Percentiles rank a stretch among this genome's conserved stretches.
Evolutionary conservation across 495 filamentous ascomycete genomes (phyloP).

Genomic region (Halenospora varia): DNA sequence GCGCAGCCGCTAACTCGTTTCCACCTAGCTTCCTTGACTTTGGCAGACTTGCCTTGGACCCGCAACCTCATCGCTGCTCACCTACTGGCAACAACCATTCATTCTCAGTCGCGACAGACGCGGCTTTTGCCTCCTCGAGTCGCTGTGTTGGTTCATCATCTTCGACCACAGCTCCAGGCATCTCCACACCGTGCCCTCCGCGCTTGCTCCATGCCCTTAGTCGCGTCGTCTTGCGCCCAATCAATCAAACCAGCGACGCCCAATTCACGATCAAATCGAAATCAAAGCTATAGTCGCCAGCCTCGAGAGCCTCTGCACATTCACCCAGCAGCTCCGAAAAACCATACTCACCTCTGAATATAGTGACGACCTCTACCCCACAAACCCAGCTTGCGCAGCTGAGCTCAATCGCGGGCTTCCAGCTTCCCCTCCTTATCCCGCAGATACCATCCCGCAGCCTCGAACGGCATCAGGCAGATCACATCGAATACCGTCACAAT

Average conservation of each 20-base stretch:
- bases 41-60: neutral
- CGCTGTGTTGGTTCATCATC: neutral
- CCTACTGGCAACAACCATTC: conserved; percentile 7
- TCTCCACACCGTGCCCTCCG: neutral
- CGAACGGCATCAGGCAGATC: conserved; percentile 6
- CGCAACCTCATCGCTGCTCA: neutral
- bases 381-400: neutral
- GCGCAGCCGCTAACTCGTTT: neutral
- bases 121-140: neutral
- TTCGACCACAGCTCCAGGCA: conserved; percentile 4
- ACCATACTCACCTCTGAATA: neutral
- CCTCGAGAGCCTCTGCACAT: neutral
- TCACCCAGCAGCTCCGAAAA: neutral
- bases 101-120: conserved; percentile 7
- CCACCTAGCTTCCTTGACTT: neutral
- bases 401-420: neutral
- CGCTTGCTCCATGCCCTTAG: conserved; percentile 12
- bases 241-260: neutral
- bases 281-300: neutral
- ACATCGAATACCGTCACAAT: conserved; percentile 1
- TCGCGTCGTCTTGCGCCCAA: conserved; percentile 22
- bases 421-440: neutral
- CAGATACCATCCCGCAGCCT: neutral
- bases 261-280: conserved; percentile 1
- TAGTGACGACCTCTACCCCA: neutral